Conservation (phyloP, 2,329 filamentous ascomycete genomes). For the Huntiella moniliformis region DNA sequence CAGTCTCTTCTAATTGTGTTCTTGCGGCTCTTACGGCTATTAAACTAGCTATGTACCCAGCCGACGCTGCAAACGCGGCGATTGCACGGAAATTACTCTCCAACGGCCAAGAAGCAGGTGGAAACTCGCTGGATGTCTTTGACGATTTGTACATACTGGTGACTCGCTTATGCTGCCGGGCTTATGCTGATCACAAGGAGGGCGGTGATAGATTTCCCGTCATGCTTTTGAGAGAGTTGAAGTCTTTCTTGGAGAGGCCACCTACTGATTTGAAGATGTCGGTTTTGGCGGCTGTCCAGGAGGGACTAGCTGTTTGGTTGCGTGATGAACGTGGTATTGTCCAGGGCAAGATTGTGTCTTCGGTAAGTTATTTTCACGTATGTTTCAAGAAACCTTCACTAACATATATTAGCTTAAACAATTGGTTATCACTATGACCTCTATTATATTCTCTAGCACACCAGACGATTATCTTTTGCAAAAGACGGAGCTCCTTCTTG, state of each 20-base stretch:
- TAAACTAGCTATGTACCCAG: conserved; percentile 32
- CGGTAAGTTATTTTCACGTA: too few relatives aligned
- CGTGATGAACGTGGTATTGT: conserved; percentile 25
- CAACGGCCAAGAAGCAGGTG: conserved; percentile 30
- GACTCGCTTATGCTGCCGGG: conserved; percentile 29
- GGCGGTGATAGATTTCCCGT: conserved; percentile 16
- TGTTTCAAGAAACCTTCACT: too few relatives aligned
- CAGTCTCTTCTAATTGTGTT: conserved; percentile 16
- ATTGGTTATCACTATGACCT: conserved; percentile 31
- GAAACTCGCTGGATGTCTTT: conserved; percentile 39
- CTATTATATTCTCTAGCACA: conserved; percentile 15
- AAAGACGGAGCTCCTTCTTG: conserved; percentile 33
- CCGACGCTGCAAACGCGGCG: conserved; percentile 44
- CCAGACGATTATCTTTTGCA: too few relatives aligned
- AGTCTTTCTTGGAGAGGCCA: conserved; percentile 32
- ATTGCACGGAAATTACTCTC: conserved; percentile 47
- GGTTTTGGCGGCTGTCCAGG: conserved; percentile 41
- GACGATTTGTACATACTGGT: conserved; percentile 46
- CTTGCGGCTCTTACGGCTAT: conserved; percentile 26
- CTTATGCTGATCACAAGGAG: conserved; percentile 29
- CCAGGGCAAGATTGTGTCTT: neutral
- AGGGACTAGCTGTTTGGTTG: conserved; percentile 44
- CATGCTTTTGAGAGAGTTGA: conserved; percentile 34
- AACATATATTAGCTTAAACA: too few relatives aligned
- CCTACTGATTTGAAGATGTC: conserved; percentile 31